Conservation (phyloP, 1,284 basidiomycete species). For the Testicularia cyperi region DNA sequence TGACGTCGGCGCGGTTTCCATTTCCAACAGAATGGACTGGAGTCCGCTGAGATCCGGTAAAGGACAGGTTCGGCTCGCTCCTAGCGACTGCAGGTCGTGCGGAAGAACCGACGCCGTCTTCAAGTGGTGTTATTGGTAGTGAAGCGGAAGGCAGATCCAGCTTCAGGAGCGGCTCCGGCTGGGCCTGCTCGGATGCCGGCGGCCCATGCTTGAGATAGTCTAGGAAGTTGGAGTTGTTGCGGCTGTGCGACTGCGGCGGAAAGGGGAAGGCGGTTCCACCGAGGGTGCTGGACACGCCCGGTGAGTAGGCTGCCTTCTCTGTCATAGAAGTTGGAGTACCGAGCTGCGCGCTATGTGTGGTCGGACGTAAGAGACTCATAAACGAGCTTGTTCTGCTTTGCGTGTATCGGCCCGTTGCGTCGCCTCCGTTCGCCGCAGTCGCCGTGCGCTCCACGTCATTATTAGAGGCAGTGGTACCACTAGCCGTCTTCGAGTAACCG, state of each 20-base stretch:
- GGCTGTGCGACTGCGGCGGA: conserved; percentile 9
- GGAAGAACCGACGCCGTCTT: too few species aligned
- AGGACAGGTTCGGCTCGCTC: too few species aligned
- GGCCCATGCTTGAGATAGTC: conserved; percentile 33
- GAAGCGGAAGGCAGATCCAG: conserved; percentile 13
- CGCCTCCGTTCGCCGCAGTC: neutral
- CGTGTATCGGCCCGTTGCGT: neutral
- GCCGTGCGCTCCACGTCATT: conserved; percentile 10
- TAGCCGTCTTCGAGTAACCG: conserved; percentile 62
- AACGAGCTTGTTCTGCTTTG: conserved; percentile 22
- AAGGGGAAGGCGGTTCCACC: conserved; percentile 13
- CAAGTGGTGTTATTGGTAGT: conserved; percentile 8
- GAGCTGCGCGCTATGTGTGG: conserved; percentile 9
- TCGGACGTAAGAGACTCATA: conserved; percentile 20
- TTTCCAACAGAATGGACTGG: too few species aligned
- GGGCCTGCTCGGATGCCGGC: conserved; percentile 5
- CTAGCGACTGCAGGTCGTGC: too few species aligned
- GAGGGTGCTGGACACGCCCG: conserved; percentile 14
- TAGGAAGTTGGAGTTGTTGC: conserved; percentile 31
- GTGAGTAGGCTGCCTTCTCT: conserved; percentile 16
- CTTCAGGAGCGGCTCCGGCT: conserved; percentile 9
- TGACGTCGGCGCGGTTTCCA: too few species aligned
- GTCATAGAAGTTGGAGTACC: conserved; percentile 7
- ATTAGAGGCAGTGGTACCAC: conserved; percentile 2
- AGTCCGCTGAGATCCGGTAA: too few species aligned